Evolutionary conservation across 176 grass and related monocot species (phyloP).

Genomic region (Phoenix dactylifera): DNA sequence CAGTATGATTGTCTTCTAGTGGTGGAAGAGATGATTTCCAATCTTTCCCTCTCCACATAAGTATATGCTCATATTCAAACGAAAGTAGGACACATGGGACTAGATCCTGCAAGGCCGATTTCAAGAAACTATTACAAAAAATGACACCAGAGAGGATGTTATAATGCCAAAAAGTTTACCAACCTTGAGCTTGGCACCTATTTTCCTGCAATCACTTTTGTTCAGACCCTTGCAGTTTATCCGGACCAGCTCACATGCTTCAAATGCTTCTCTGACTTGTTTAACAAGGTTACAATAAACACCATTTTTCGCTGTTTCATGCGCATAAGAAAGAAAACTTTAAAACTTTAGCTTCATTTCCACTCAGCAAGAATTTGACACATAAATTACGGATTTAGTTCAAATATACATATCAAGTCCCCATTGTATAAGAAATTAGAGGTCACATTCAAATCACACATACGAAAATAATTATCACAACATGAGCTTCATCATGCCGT

Average conservation of each 20-base stretch:
- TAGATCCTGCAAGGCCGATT: slow-evolving; percentile 56
- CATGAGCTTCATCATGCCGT: too few relatives aligned
- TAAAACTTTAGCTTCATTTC: not conserved
- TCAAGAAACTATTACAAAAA: slow-evolving; percentile 23
- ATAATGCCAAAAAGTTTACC: slow-evolving; percentile 14
- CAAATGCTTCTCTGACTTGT: slow-evolving; percentile 85
- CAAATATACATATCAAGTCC: too few relatives aligned
- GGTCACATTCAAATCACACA: not conserved
- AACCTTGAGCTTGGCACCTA: slow-evolving; percentile 88
- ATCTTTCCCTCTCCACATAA: slow-evolving; percentile 80
- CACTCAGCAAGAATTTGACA: not conserved
- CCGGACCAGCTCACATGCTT: slow-evolving; percentile 81
- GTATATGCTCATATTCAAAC: slow-evolving; percentile 90
- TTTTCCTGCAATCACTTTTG: slow-evolving; percentile 85
- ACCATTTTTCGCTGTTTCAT: slow-evolving; percentile 76
- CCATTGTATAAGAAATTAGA: not conserved
- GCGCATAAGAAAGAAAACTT: slow-evolving; percentile 11
- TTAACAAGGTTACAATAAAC: slow-evolving; percentile 64
- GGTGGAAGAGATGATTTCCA: slow-evolving; percentile 54
- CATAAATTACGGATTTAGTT: not conserved
- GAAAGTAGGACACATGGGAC: slow-evolving; percentile 72
- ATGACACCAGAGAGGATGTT: not conserved
- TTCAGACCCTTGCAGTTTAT: slow-evolving; percentile 69
- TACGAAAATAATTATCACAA: not conserved
- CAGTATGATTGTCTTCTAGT: slow-evolving; percentile 29